phyloP scores from a whole-genome alignment of 495 filamentous ascomycete genomes.

The Aspergillus coremiiformis region DNA sequence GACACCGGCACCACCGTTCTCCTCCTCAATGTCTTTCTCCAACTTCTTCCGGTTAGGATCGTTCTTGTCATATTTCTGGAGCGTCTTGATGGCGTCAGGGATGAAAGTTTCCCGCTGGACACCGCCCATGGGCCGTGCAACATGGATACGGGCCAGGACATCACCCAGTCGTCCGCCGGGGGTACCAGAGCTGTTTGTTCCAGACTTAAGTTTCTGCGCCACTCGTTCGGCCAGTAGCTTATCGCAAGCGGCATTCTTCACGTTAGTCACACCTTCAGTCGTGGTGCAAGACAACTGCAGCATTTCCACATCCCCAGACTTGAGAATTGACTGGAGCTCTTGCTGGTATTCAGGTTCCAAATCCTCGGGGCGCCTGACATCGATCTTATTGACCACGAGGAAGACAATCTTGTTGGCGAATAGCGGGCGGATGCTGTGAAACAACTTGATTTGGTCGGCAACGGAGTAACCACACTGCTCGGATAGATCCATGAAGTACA shows the following conservation, averaged over 20 bases:
- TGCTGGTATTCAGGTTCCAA: slow-evolving; percentile 73
- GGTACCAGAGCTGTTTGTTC: slow-evolving; percentile 63
- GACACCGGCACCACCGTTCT: slow-evolving; percentile 89
- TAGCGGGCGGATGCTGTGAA: slow-evolving; percentile 89
- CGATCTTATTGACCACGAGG: slow-evolving; percentile 96
- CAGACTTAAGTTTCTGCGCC: slow-evolving; percentile 89
- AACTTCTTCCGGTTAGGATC: slow-evolving; percentile 74
- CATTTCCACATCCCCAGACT: slow-evolving; percentile 81
- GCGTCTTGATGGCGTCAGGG: slow-evolving; percentile 70
- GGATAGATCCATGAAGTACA: slow-evolving; percentile 97
- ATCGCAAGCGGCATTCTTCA: slow-evolving; percentile 93
- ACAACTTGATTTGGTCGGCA: slow-evolving; percentile 81
- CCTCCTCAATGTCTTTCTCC: slow-evolving; percentile 82
- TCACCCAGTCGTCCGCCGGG: slow-evolving; percentile 75
- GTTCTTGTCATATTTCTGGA: slow-evolving; percentile 81
- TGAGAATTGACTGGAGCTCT: slow-evolving; percentile 70
- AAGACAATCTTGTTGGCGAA: slow-evolving; percentile 97
- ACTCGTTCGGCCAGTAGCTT: slow-evolving; percentile 86
- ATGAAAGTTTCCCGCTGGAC: slow-evolving; percentile 74
- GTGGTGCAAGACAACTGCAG: slow-evolving; percentile 91
- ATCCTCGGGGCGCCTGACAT: slow-evolving; percentile 80
- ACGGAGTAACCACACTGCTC: slow-evolving; percentile 98
- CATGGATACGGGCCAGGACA: slow-evolving; percentile 88
- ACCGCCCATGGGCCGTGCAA: slow-evolving; percentile 83
- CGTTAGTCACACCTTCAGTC: slow-evolving; percentile 84